phyloP scores from a whole-genome alignment of 345 rosid species.

The Eucalyptus caleyi region DNA sequence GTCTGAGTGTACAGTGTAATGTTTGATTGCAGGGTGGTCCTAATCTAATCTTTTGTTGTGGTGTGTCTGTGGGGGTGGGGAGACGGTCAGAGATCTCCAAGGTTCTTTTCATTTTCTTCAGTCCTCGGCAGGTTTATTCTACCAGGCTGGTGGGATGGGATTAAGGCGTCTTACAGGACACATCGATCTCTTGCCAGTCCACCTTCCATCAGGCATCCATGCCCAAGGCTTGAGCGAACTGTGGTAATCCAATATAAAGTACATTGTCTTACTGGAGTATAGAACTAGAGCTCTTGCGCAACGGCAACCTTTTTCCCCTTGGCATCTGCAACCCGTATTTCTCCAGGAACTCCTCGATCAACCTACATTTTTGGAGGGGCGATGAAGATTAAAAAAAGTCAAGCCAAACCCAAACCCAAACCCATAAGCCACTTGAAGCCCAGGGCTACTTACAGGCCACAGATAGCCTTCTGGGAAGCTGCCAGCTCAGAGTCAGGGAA shows the following conservation, averaged over 20 bases:
- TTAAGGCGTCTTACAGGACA: background rate
- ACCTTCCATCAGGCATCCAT: background rate
- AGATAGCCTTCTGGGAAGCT: slow-evolving; percentile 65
- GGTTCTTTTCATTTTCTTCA: background rate
- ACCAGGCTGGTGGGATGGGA: background rate
- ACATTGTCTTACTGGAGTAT: background rate
- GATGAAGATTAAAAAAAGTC: background rate
- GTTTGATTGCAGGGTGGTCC: background rate
- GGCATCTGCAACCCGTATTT: slow-evolving; percentile 43
- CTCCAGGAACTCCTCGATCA: slow-evolving; percentile 83
- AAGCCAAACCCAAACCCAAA: background rate
- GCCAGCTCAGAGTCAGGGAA: slow-evolving; percentile 79
- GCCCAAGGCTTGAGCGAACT: background rate
- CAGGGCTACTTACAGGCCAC: slow-evolving; percentile 51
- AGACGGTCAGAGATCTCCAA: background rate
- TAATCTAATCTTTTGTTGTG: background rate
- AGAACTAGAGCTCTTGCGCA: background rate
- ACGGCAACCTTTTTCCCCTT: background rate
- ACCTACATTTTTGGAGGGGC: slow-evolving; percentile 17
- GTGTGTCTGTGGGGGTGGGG: background rate
- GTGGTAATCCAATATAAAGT: background rate
- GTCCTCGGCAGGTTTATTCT: background rate
- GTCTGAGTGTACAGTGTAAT: background rate
- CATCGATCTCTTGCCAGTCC: background rate
- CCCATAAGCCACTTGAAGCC: background rate